These are phyloP conservation scores for Emmonsiellopsis sp. DNA, from an alignment of 2,329 filamentous ascomycete genomes.

Conservation along the genomic window DNA sequence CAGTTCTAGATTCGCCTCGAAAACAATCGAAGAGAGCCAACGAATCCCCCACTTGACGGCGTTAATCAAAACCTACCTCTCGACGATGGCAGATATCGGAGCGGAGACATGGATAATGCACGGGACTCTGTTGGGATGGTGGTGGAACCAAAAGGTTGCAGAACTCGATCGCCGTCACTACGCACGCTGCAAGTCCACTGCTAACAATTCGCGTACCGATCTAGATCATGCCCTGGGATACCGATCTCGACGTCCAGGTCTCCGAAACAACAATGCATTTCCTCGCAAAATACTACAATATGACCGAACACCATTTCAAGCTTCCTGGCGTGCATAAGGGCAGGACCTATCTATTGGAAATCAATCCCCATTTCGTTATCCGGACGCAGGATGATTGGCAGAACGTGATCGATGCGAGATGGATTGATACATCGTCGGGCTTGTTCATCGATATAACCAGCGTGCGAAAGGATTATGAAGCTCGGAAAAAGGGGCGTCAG, in stretches of 20 bases:
- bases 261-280: constrained; percentile 46
- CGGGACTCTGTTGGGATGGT: constrained; percentile 52
- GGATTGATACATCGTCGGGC: constrained; percentile 51
- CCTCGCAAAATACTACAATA: constrained; percentile 51
- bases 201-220: background rate
- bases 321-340: constrained; percentile 25
- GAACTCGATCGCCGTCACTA: background rate
- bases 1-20: constrained; percentile 36
- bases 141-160: constrained; percentile 47
- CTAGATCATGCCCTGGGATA: constrained; percentile 52
- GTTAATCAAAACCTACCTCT: constrained; percentile 47
- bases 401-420: constrained; percentile 52
- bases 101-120: constrained; percentile 57
- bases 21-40: constrained; percentile 36
- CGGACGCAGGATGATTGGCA: constrained; percentile 35
- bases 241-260: constrained; percentile 51
- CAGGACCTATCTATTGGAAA: constrained; percentile 46
- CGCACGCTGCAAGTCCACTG: background rate
- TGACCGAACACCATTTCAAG: constrained; percentile 46
- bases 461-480: constrained; percentile 38
- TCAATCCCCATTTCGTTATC: constrained; percentile 47
- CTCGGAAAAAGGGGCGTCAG: constrained; percentile 26
- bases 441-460: constrained; percentile 55
- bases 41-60: constrained; percentile 40
- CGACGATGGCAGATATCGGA: constrained; percentile 47